These are phyloP conservation scores for Eucalyptus urophylla DNA, from an alignment of 345 rosid genomes.

Conservation along the genomic window DNA sequence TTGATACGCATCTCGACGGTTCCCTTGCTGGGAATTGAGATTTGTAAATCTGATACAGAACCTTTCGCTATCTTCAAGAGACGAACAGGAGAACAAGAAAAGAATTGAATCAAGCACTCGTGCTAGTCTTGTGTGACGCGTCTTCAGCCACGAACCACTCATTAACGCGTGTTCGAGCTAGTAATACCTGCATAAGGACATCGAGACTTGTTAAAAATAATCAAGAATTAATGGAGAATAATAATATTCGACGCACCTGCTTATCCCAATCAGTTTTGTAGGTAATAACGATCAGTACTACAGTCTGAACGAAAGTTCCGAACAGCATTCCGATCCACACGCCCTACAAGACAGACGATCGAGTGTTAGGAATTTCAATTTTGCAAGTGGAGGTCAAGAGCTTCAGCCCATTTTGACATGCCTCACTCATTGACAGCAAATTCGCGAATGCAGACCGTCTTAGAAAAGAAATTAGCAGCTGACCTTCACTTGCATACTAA, in stretches of 20 bases:
- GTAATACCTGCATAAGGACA: not conserved
- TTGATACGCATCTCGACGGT: not conserved
- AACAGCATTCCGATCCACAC: slow-evolving; percentile 80
- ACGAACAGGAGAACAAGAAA: not conserved
- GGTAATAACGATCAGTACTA: slow-evolving; percentile 38
- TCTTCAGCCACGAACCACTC: not conserved
- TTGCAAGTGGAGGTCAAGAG: not conserved
- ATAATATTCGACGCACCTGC: slow-evolving; percentile 15
- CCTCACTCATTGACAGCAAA: not conserved
- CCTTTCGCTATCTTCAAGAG: not conserved
- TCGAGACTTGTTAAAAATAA: not conserved
- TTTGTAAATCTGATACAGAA: not conserved
- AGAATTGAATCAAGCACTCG: not conserved
- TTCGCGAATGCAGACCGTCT: not conserved
- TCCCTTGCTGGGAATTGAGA: not conserved
- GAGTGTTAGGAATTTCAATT: not conserved
- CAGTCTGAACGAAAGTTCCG: slow-evolving; percentile 55
- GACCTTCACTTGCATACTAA: slow-evolving; percentile 47
- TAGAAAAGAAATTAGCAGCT: not conserved
- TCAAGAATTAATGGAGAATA: not conserved
- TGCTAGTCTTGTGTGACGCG: no score
- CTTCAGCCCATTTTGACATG: not conserved
- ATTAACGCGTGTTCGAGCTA: not conserved
- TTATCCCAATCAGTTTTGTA: slow-evolving; percentile 70
- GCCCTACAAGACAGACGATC: slow-evolving; percentile 19